A percentile compares a stretch with the other conserved stretches of the same genome.
Conservation (phyloP, 768 basidiomycete species). For the Tricholoma saponaceum region DNA sequence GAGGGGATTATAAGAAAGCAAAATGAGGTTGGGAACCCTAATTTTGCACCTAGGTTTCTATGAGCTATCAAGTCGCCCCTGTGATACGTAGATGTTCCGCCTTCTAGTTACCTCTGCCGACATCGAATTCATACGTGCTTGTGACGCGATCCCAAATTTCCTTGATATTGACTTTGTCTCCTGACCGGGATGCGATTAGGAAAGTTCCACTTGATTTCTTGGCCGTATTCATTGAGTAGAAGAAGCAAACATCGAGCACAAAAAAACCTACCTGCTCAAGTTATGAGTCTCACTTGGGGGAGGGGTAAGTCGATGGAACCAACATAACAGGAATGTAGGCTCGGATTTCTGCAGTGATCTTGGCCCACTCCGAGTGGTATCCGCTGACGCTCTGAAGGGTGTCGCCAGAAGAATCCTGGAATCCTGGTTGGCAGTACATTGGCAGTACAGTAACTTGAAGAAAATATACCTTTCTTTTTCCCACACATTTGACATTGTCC, state of each 20-base stretch:
- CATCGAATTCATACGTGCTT: no score
- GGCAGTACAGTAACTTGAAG: no score
- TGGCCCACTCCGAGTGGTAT: constrained; percentile 56
- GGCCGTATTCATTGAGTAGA: no score
- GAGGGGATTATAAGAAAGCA: constrained; percentile 18
- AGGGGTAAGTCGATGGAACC: constrained; percentile 78
- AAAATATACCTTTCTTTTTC: no score
- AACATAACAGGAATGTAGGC: constrained; percentile 89
- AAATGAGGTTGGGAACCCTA: no score
- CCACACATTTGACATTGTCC: no score
- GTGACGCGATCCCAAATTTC: constrained; percentile 68
- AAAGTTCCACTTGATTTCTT: constrained; percentile 85
- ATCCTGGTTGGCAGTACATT: no score
- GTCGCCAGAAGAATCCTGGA: constrained; percentile 83
- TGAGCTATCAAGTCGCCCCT: no score
- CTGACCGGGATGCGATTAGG: constrained; percentile 70
- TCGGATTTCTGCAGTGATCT: constrained; percentile 75
- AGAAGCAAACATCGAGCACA: constrained; percentile 43
- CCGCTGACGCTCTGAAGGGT: constrained; percentile 72
- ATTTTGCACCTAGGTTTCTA: no score
- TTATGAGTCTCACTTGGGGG: constrained; percentile 95
- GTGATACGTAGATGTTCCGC: no score
- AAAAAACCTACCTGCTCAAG: no score
- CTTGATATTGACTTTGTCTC: constrained; percentile 69
- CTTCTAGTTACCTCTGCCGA: no score